These are phyloP conservation scores for Aureoboletus auriporus DNA, from an alignment of 768 basidiomycete genomes.

Conservation along the genomic window DNA sequence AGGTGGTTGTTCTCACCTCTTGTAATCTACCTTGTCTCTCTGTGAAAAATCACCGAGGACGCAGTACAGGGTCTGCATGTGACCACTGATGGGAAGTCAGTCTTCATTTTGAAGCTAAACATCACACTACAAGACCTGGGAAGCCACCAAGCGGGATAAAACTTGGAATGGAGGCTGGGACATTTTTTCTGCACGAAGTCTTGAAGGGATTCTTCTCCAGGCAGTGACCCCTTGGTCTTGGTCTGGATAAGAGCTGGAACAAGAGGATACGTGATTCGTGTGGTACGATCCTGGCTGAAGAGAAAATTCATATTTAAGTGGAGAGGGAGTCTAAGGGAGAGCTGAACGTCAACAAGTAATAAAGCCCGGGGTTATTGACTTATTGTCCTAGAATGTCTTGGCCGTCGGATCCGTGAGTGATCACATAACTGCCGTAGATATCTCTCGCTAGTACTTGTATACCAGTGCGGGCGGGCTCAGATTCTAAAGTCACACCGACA, in stretches of 20 bases:
- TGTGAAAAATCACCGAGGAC: slow-evolving; percentile 29
- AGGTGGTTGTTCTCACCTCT: slow-evolving; percentile 18
- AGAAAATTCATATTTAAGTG: slow-evolving; percentile 17
- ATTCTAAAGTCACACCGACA: slow-evolving; percentile 7
- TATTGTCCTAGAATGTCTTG: too few relatives aligned
- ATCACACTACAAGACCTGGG: slow-evolving; percentile 20
- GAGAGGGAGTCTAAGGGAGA: too few relatives aligned
- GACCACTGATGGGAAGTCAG: slow-evolving; percentile 25
- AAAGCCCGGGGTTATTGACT: too few relatives aligned
- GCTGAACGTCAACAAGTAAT: too few relatives aligned
- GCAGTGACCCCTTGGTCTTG: slow-evolving; percentile 8
- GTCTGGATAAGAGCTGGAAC: slow-evolving; percentile 17
- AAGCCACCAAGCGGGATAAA: slow-evolving; percentile 32
- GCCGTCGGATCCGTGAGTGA: too few relatives aligned
- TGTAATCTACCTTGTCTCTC: slow-evolving; percentile 28
- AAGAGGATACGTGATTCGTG: slow-evolving; percentile 20
- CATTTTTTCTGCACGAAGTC: slow-evolving; percentile 31
- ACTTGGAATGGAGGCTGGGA: slow-evolving; percentile 25
- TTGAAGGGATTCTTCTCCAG: slow-evolving; percentile 15
- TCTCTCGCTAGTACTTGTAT: too few relatives aligned
- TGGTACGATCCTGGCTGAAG: slow-evolving; percentile 12
- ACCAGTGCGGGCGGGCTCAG: too few relatives aligned
- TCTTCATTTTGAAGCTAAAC: background rate
- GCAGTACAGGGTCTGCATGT: slow-evolving; percentile 31
- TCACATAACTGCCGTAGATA: too few relatives aligned